Conservation (phyloP, 169 alveolate genomes). For the Perkinsus chesapeaki region DNA sequence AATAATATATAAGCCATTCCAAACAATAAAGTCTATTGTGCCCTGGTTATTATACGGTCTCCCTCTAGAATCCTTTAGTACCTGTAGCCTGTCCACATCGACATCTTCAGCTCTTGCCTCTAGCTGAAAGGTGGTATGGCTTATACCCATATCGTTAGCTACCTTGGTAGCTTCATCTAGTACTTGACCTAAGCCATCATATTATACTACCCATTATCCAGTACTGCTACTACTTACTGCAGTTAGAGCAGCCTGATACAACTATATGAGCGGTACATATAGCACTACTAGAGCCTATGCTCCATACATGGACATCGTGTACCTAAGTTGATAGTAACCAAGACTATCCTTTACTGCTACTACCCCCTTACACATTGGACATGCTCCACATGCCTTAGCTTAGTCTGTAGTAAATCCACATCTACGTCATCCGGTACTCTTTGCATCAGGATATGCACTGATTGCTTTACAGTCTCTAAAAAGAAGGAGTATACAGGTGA, state of each 20-base stretch:
- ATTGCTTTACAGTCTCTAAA: not conserved
- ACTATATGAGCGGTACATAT: not conserved
- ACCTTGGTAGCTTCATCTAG: not conserved
- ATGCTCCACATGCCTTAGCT: not conserved
- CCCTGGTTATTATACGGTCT: too few species aligned
- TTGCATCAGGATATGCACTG: not conserved
- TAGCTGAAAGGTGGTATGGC: not conserved
- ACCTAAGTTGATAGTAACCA: not conserved
- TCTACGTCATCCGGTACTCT: not conserved
- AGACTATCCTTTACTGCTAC: not conserved
- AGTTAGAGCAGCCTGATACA: not conserved
- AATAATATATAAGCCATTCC: too few species aligned
- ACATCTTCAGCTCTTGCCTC: not conserved
- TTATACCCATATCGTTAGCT: not conserved
- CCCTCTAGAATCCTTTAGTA: not conserved
- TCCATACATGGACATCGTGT: constrained; percentile 12
- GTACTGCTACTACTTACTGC: not conserved
- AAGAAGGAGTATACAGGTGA: not conserved
- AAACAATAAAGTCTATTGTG: too few species aligned
- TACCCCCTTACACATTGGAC: not conserved
- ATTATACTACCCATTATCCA: too few species aligned
- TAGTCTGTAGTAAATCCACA: not conserved
- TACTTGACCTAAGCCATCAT: not conserved
- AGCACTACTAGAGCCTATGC: not conserved
- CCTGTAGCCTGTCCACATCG: not conserved